phyloP scores from a whole-genome alignment of 2,329 filamentous ascomycete species.

The Aspergillus tamarii region DNA sequence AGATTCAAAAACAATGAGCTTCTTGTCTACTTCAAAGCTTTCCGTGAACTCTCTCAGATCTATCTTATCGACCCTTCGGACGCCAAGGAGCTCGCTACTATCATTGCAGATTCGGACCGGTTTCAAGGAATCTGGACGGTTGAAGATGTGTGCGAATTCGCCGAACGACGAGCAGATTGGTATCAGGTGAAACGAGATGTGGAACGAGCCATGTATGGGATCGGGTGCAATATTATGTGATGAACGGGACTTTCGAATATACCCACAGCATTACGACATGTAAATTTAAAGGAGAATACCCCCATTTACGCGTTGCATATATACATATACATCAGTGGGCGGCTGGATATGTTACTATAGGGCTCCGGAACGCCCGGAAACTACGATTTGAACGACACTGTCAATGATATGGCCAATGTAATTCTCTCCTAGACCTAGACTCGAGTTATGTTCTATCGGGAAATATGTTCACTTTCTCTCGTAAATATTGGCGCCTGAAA shows the following conservation, averaged over 20 bases:
- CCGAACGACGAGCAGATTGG: slow-evolving; percentile 92
- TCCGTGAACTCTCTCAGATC: slow-evolving; percentile 91
- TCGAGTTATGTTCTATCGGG: not conserved
- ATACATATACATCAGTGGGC: not conserved
- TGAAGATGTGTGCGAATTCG: slow-evolving; percentile 97
- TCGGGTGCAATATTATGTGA: slow-evolving; percentile 87
- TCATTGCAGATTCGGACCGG: slow-evolving; percentile 88
- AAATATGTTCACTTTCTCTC: not conserved
- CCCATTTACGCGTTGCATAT: not conserved
- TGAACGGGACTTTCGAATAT: slow-evolving; percentile 18
- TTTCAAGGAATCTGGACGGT: slow-evolving; percentile 92
- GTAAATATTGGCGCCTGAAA: not conserved
- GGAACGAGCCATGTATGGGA: slow-evolving; percentile 95
- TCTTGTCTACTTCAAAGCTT: slow-evolving; percentile 84
- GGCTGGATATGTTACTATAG: not conserved
- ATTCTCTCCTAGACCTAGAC: not conserved
- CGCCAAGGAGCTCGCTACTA: slow-evolving; percentile 90
- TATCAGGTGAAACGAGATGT: slow-evolving; percentile 85
- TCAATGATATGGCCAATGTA: not conserved
- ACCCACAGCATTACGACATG: slow-evolving; percentile 20
- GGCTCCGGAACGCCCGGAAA: not conserved
- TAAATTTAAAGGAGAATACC: slow-evolving; percentile 22
- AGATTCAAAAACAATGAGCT: slow-evolving; percentile 82
- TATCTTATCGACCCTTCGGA: slow-evolving; percentile 87
- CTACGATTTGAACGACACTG: not conserved